These are phyloP conservation scores for Umbelopsis sp. DNA, from an alignment of 371 early-diverging fungal species.

Conservation along the genomic window DNA sequence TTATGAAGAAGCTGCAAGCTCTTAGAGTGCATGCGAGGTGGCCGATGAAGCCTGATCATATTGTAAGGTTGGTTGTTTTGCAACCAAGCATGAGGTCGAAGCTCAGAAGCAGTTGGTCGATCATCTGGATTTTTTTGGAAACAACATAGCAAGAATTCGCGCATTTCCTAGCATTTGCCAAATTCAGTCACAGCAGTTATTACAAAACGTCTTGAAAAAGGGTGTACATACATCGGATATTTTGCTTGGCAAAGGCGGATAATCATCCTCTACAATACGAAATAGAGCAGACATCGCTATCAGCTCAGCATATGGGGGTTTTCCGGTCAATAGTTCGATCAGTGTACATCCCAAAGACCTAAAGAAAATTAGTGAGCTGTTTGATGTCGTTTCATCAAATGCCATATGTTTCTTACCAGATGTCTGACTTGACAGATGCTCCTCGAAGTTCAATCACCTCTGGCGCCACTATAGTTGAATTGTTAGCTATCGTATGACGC, in stretches of 20 bases:
- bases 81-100: conserved; percentile 79
- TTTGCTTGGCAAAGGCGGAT: conserved; percentile 84
- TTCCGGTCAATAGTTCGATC: conserved; percentile 84
- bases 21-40: not conserved
- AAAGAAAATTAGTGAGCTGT: not conserved
- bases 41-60: conserved; percentile 18
- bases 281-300: conserved; percentile 88
- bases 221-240: conserved; percentile 63
- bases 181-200: too few relatives aligned
- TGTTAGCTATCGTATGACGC: conserved; percentile 10
- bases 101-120: conserved; percentile 70
- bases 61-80: conserved; percentile 34
- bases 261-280: conserved; percentile 88
- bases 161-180: conserved; percentile 55
- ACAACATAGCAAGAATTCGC: conserved; percentile 75
- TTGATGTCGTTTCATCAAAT: not conserved
- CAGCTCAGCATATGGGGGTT: conserved; percentile 84
- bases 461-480: conserved; percentile 82
- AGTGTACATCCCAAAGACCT: conserved; percentile 87
- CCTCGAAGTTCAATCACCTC: conserved; percentile 91
- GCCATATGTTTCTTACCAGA: conserved; percentile 63
- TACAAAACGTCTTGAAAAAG: not conserved
- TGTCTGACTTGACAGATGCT: conserved; percentile 82
- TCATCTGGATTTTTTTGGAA: conserved; percentile 78
- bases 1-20: conserved; percentile 1